Percentiles rank a stretch among this genome's conserved stretches.
Evolutionary conservation across 1,284 basidiomycete species (phyloP).

Genomic region (Malassezia pachydermatis): DNA sequence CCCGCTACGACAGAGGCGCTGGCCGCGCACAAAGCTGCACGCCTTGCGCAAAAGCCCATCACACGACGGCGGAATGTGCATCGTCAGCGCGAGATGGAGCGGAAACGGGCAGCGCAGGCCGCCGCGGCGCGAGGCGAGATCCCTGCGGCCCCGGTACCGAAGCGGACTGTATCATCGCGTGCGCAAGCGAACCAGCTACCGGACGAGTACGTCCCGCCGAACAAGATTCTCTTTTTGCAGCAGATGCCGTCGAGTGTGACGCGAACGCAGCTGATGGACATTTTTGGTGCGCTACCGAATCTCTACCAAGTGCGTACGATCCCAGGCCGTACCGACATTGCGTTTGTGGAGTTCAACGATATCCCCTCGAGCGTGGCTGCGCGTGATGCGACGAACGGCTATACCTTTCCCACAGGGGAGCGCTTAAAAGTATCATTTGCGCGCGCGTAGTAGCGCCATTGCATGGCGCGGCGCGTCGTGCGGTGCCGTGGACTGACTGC

Average conservation of each 20-base stretch:
- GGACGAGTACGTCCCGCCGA: slow-evolving; percentile 97
- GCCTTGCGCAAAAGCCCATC: slow-evolving; percentile 30
- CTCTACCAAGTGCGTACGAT: slow-evolving; percentile 40
- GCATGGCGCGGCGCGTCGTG: too few relatives aligned
- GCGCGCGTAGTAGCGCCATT: slow-evolving; percentile 16
- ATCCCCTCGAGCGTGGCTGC: slow-evolving; percentile 32
- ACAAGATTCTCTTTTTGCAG: slow-evolving; percentile 97
- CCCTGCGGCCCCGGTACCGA: not conserved
- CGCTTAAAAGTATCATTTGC: slow-evolving; percentile 31
- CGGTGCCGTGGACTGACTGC: not conserved
- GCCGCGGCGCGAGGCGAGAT: slow-evolving; percentile 4
- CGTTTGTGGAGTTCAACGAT: slow-evolving; percentile 43
- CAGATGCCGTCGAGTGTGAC: slow-evolving; percentile 32
- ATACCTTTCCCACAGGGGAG: slow-evolving; percentile 36
- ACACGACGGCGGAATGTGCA: slow-evolving; percentile 26
- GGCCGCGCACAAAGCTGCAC: slow-evolving; percentile 55
- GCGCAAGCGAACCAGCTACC: slow-evolving; percentile 57
- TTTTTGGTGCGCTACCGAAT: slow-evolving; percentile 36
- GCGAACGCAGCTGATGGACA: slow-evolving; percentile 29
- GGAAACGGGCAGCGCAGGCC: slow-evolving; percentile 15
- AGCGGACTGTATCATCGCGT: slow-evolving; percentile 8
- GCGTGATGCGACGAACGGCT: slow-evolving; percentile 40
- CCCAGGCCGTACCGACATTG: slow-evolving; percentile 41
- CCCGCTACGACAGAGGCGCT: slow-evolving; percentile 19
- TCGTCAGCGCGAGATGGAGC: slow-evolving; percentile 25